Evolutionary conservation across 768 basidiomycete species (phyloP).

Genomic region (Auricularia auricula-judae): DNA sequence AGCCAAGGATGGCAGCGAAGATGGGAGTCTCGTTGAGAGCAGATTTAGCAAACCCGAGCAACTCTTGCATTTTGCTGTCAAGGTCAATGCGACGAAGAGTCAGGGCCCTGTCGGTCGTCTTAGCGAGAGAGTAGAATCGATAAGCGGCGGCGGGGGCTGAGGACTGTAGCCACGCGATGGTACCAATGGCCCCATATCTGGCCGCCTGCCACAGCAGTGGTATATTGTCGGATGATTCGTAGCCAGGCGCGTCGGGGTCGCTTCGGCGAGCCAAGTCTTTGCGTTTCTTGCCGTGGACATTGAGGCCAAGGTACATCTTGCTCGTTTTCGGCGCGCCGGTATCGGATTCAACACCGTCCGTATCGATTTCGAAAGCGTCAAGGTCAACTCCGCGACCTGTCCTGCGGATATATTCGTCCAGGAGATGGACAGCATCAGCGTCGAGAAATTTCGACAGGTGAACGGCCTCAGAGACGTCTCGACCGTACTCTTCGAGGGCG

Average conservation of each 20-base stretch:
- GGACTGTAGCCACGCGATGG: constrained; percentile 38
- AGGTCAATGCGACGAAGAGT: constrained; percentile 30
- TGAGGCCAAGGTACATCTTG: constrained; percentile 43
- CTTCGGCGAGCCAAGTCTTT: constrained; percentile 39
- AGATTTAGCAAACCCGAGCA: constrained; percentile 41
- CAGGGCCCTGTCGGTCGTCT: constrained; percentile 32
- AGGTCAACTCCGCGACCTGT: constrained; percentile 27
- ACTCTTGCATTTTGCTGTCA: constrained; percentile 30
- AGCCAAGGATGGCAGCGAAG: constrained; percentile 29
- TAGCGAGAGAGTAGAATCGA: constrained; percentile 33
- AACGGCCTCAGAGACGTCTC: constrained; percentile 11
- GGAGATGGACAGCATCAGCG: constrained; percentile 35
- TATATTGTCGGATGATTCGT: constrained; percentile 2
- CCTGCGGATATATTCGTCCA: constrained; percentile 47
- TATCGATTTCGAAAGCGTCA: constrained; percentile 2
- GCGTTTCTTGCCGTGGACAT: constrained; percentile 54
- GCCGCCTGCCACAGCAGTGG: constrained; percentile 37
- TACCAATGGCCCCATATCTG: constrained; percentile 8
- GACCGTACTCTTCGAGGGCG: constrained; percentile 14
- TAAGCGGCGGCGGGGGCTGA: constrained; percentile 40
- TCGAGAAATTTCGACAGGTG: constrained; percentile 22
- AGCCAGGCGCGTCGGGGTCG: constrained; percentile 31
- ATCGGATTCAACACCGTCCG: constrained; percentile 22
- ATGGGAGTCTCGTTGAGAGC: constrained; percentile 42
- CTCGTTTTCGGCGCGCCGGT: constrained; percentile 18